Evolutionary conservation across 2,329 filamentous ascomycete genomes (phyloP).

Genomic region (Seiridium unicorne): DNA sequence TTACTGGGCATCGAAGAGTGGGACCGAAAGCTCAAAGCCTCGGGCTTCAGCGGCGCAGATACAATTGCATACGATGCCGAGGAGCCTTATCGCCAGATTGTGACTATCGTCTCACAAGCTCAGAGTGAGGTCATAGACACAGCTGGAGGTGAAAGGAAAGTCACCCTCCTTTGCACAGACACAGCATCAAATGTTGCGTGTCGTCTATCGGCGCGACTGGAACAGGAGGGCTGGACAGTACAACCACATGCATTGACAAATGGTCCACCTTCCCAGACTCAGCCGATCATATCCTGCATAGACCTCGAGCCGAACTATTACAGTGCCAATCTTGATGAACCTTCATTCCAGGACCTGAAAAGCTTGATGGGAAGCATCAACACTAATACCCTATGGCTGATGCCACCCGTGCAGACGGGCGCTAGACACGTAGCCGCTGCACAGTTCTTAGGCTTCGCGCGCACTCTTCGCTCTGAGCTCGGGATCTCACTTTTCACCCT

Average conservation of each 20-base stretch:
- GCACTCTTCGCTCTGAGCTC: background rate
- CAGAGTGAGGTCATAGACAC: background rate
- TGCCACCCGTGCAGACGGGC: background rate
- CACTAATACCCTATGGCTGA: background rate
- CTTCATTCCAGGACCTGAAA: background rate
- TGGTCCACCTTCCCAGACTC: background rate
- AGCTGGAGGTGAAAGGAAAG: background rate
- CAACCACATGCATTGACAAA: background rate
- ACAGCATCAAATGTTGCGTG: background rate
- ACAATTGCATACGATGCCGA: background rate
- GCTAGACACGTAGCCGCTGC: background rate
- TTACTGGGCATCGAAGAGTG: background rate
- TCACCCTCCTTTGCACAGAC: background rate
- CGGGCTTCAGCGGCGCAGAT: background rate
- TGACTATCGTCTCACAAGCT: too few relatives aligned
- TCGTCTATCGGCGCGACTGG: background rate
- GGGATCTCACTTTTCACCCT: background rate
- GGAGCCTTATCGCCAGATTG: background rate
- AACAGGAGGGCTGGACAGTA: background rate
- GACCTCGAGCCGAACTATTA: background rate
- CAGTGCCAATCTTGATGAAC: background rate
- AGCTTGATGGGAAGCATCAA: background rate
- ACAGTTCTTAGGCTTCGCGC: background rate
- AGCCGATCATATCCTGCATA: background rate
- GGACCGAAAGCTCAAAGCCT: background rate